Evolutionary conservation across 495 filamentous ascomycete species (phyloP).

Genomic region (Barbatosphaeria neglecta): DNA sequence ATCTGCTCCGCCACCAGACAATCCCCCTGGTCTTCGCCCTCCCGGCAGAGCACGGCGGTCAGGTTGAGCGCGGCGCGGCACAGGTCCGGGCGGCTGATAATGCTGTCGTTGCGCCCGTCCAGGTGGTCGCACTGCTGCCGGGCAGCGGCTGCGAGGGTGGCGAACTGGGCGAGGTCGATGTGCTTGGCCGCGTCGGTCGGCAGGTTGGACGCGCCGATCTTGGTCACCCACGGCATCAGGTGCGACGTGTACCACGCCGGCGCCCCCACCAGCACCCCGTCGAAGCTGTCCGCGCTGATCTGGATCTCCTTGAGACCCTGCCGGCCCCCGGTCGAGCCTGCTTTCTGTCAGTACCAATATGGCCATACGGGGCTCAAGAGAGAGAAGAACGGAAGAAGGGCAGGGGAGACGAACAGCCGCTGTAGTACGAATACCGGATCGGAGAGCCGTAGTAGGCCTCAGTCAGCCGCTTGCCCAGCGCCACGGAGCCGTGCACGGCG

Average conservation of each 20-base stretch:
- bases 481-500: slow-evolving; percentile 39
- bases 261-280: slow-evolving; percentile 45
- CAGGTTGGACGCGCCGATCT: slow-evolving; percentile 26
- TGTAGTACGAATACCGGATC: slow-evolving; percentile 40
- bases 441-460: slow-evolving; percentile 30
- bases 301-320: slow-evolving; percentile 45
- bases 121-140: slow-evolving; percentile 52
- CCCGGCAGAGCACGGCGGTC: slow-evolving; percentile 40
- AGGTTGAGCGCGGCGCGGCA: slow-evolving; percentile 40
- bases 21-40: slow-evolving; percentile 14
- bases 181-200: slow-evolving; percentile 33
- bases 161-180: slow-evolving; percentile 39
- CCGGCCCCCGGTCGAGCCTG: slow-evolving; percentile 38
- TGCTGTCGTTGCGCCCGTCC: slow-evolving; percentile 52
- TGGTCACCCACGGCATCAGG: slow-evolving; percentile 37
- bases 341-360: background rate
- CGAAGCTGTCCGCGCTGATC: slow-evolving; percentile 45
- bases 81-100: slow-evolving; percentile 48
- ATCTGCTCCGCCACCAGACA: slow-evolving; percentile 50
- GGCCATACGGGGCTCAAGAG: background rate
- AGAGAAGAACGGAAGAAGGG: background rate
- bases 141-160: slow-evolving; percentile 43
- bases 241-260: slow-evolving; percentile 32
- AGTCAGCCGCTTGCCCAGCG: slow-evolving; percentile 29
- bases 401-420: slow-evolving; percentile 29